Base-by-base conservation (phyloP, 108 stramenopile genomes). In the Heterococcus sp. region DNA sequence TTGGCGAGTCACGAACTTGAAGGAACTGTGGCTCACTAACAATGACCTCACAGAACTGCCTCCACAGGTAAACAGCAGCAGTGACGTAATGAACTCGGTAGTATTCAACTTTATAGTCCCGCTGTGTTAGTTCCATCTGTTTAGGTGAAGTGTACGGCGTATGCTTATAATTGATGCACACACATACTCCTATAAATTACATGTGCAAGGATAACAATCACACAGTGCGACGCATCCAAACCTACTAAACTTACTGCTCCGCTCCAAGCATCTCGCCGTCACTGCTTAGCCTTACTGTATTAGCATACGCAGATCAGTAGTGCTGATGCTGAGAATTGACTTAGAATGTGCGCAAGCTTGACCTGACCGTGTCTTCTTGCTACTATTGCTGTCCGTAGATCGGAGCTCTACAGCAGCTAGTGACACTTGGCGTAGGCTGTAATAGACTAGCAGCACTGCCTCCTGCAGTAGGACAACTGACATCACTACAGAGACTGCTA, bases 1-100 rank as follows among this genome's bases (percentile, higher is more conserved):
- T 38, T 70, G 35, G 65, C 36, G 70, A n/a, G 4, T 81, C 34
- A 68, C 35, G 2, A 65, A 32, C 34, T 26, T 81, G n/a, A 64
- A 46, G 1, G 79, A 72, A 40, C 72, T 81, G 32, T 81, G 79
- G 79, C 30, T 81, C 34, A 81, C 79, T 1, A 81, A 81, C 71
- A 81, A 81, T 67, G 72, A 81, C 72, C 39, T 81, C 64, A 37
- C 72, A 30, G 33, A n/a, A 67, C 72, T 81, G 3, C 79, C 79
- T 27, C 58, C 46, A 8, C 14, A 58, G 46, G 46, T 58, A 21
- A 58, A 21, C 14, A 8, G 8, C 21, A 58, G 46, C 46, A 58
- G n/a, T n/a, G n/a, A n/a, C n/a, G n/a, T n/a, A n/a, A n/a, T n/a
- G n/a, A n/a, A n/a, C n/a, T n/a, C n/a, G n/a, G n/a, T n/a, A n/a